These are phyloP conservation scores for Mucor mucedo DNA, from an alignment of 371 early-diverging fungal genomes.

Conservation along the genomic window DNA sequence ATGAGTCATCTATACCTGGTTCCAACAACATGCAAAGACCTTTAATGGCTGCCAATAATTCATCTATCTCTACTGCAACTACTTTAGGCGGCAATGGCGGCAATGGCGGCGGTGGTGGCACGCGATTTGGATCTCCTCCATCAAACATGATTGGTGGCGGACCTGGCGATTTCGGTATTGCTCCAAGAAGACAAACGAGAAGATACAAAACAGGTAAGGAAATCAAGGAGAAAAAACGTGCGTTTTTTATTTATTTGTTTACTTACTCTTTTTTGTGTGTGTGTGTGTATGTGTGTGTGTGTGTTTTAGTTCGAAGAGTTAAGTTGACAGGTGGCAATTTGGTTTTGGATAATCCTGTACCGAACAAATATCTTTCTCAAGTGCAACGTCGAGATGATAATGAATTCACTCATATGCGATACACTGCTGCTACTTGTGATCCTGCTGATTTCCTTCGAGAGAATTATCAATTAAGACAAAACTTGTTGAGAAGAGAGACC, in stretches of 20 bases:
- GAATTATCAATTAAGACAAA: conserved; percentile 66
- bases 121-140: conserved; percentile 14
- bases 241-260: background rate
- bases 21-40: conserved; percentile 17
- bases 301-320: conserved; percentile 29
- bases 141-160: conserved; percentile 33
- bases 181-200: conserved; percentile 54
- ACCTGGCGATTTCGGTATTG: conserved; percentile 46
- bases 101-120: background rate
- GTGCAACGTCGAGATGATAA: conserved; percentile 49
- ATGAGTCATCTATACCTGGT: conserved; percentile 27
- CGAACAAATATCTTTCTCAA: conserved; percentile 49
- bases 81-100: background rate
- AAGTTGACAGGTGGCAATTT: conserved; percentile 56
- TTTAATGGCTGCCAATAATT: conserved; percentile 12
- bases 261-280: background rate
- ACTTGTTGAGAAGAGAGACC: conserved; percentile 56
- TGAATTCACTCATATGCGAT: conserved; percentile 65
- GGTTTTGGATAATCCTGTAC: conserved; percentile 62
- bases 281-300: no score
- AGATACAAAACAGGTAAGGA: conserved; percentile 61
- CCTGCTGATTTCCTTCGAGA: conserved; percentile 66
- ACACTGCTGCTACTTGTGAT: conserved; percentile 68
- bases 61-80: conserved; percentile 16
- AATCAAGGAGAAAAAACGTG: conserved; percentile 14